Evolutionary conservation across 2,329 filamentous ascomycete species (phyloP).

Genomic region (Basipetospora sp.): DNA sequence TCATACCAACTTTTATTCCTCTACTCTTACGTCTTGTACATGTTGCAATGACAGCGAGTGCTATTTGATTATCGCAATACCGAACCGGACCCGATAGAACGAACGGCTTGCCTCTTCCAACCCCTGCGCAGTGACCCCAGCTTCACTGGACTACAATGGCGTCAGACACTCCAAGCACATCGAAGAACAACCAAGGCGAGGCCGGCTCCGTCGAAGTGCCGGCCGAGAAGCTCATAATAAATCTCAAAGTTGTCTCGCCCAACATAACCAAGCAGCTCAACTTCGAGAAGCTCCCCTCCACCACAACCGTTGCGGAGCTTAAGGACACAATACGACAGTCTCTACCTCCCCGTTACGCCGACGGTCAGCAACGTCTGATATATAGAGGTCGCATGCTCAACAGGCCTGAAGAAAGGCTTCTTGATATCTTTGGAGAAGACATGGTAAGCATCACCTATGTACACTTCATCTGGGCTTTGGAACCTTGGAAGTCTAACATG

Average conservation of each 20-base stretch:
- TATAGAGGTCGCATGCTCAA: slow-evolving; percentile 42
- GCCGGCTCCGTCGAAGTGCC: slow-evolving; percentile 8
- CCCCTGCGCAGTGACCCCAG: neutral
- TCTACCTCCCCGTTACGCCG: slow-evolving; percentile 33
- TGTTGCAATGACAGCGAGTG: too few relatives aligned
- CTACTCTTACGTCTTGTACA: too few relatives aligned
- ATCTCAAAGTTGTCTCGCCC: slow-evolving; percentile 44
- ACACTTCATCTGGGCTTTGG: too few relatives aligned
- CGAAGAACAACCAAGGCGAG: neutral
- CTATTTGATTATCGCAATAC: too few relatives aligned
- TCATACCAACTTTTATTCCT: too few relatives aligned
- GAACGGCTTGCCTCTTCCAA: too few relatives aligned
- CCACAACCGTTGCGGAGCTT: slow-evolving; percentile 40
- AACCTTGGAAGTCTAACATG: neutral
- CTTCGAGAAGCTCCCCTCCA: slow-evolving; percentile 32
- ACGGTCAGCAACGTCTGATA: slow-evolving; percentile 45
- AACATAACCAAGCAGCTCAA: slow-evolving; percentile 35
- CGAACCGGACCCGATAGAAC: too few relatives aligned
- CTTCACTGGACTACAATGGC: slow-evolving; percentile 4
- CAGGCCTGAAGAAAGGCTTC: slow-evolving; percentile 39
- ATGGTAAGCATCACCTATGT: slow-evolving; percentile 23
- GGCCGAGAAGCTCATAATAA: slow-evolving; percentile 28
- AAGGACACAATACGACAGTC: slow-evolving; percentile 42
- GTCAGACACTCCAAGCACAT: neutral
- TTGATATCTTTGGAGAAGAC: slow-evolving; percentile 41